These are phyloP conservation scores for Chaetothyriales sp. DNA, from an alignment of 2,329 filamentous ascomycete genomes.

Conservation along the genomic window DNA sequence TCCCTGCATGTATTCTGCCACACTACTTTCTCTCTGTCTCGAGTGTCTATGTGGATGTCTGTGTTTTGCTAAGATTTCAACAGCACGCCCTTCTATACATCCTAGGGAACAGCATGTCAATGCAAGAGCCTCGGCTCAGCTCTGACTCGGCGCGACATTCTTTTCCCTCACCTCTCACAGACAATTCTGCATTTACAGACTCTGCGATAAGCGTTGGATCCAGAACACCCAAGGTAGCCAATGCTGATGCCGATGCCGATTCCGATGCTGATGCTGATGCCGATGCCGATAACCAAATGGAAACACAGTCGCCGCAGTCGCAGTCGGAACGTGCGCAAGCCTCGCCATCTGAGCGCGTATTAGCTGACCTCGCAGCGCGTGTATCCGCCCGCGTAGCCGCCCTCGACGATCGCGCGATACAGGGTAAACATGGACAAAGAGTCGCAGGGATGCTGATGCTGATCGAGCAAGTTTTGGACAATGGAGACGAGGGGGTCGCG, in stretches of 20 bases:
- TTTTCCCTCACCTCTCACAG: conserved; percentile 2
- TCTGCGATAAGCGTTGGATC: conserved; percentile 18
- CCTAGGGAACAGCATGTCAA: background rate
- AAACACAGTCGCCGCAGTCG: background rate
- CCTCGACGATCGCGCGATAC: conserved; percentile 8
- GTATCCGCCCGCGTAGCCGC: conserved; percentile 13
- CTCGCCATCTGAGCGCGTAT: conserved; percentile 6
- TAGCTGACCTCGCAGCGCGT: conserved; percentile 10
- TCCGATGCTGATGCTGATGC: too few species aligned
- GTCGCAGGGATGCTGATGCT: conserved; percentile 5
- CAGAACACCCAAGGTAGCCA: conserved; percentile 6
- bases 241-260: conserved; percentile 2
- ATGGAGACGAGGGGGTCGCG: conserved; percentile 15
- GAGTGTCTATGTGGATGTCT: background rate
- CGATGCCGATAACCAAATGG: conserved; percentile 4
- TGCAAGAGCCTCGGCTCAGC: background rate
- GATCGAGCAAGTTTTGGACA: conserved; percentile 9
- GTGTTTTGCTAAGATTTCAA: background rate
- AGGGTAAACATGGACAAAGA: conserved; percentile 5
- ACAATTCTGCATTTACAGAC: conserved; percentile 17
- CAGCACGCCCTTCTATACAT: background rate
- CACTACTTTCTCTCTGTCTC: background rate
- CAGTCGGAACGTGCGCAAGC: background rate
- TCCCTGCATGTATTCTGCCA: background rate
- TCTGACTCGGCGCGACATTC: background rate